phyloP scores from a whole-genome alignment of 2,329 filamentous ascomycete species.

The Colletotrichum gigasporum region DNA sequence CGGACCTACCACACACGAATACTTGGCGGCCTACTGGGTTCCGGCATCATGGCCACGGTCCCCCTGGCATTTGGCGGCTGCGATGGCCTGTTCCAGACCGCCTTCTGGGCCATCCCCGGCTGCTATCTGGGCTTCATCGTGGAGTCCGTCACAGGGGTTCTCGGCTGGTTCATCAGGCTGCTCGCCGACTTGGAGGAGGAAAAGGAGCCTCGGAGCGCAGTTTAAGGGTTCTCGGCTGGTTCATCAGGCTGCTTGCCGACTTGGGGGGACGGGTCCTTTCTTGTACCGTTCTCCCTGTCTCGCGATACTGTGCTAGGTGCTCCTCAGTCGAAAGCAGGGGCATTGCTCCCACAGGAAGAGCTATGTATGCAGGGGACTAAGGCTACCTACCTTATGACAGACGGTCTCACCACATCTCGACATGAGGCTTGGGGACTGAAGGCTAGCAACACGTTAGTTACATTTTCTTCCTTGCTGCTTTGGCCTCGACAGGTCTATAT shows the following conservation, averaged over 20 bases:
- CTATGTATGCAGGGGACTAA: too few relatives aligned
- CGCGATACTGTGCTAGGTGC: too few relatives aligned
- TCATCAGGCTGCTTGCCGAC: background rate
- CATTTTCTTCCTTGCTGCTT: too few relatives aligned
- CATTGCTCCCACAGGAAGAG: too few relatives aligned
- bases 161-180: background rate
- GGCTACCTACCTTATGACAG: too few relatives aligned
- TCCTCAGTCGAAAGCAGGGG: too few relatives aligned
- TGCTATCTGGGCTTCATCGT: background rate
- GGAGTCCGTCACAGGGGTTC: background rate
- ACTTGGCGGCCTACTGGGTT: background rate
- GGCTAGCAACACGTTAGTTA: too few relatives aligned
- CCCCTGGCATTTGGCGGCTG: background rate
- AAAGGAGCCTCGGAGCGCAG: background rate
- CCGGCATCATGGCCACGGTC: background rate
- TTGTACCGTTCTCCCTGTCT: too few relatives aligned
- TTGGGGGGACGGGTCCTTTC: too few relatives aligned
- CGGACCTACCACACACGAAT: background rate
- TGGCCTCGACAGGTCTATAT: too few relatives aligned
- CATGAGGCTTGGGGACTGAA: too few relatives aligned
- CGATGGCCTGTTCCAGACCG: background rate
- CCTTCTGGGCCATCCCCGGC: background rate
- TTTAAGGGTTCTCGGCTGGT: background rate
- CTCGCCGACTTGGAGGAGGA: background rate
- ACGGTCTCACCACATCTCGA: too few relatives aligned